A percentile compares a stretch with the other conserved stretches of the same genome.
phyloP scores from a whole-genome alignment of 2,329 filamentous ascomycete genomes.

The Rutstroemia sp. region DNA sequence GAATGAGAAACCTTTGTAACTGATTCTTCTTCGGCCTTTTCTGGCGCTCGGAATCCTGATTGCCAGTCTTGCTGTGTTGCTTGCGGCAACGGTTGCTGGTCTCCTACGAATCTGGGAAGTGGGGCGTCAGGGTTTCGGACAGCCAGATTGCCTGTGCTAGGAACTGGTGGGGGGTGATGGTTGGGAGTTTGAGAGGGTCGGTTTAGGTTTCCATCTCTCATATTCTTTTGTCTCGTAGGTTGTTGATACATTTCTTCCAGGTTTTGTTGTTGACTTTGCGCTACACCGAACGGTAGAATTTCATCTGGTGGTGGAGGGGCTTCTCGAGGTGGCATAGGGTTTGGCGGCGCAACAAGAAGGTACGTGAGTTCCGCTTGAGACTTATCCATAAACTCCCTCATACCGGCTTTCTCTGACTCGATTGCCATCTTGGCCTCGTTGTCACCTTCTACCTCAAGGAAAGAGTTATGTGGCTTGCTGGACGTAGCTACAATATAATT shows the following conservation, averaged over 20 bases:
- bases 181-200: slow-evolving; percentile 49
- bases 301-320: slow-evolving; percentile 55
- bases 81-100: slow-evolving; percentile 38
- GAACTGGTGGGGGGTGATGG: slow-evolving; percentile 51
- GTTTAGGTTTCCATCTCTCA: slow-evolving; percentile 42
- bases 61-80: slow-evolving; percentile 32
- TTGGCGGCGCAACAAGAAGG: slow-evolving; percentile 59
- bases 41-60: slow-evolving; percentile 22
- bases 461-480: slow-evolving; percentile 27
- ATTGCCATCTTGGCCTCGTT: slow-evolving; percentile 32
- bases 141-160: slow-evolving; percentile 31
- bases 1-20: slow-evolving; percentile 50
- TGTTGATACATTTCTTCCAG: slow-evolving; percentile 28
- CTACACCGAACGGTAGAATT: slow-evolving; percentile 40
- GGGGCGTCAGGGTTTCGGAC: slow-evolving; percentile 36
- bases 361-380: slow-evolving; percentile 59
- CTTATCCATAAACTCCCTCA: slow-evolving; percentile 58
- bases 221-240: slow-evolving; percentile 47
- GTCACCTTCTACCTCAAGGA: slow-evolving; percentile 39
- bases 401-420: slow-evolving; percentile 40
- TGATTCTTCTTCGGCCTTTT: slow-evolving; percentile 41
- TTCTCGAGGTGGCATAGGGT: slow-evolving; percentile 57
- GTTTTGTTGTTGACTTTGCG: slow-evolving; percentile 31
- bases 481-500: slow-evolving; percentile 11
- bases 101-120: slow-evolving; percentile 46